Conservation (phyloP, 2,329 filamentous ascomycete genomes). For the Xylariaceae sp. region DNA sequence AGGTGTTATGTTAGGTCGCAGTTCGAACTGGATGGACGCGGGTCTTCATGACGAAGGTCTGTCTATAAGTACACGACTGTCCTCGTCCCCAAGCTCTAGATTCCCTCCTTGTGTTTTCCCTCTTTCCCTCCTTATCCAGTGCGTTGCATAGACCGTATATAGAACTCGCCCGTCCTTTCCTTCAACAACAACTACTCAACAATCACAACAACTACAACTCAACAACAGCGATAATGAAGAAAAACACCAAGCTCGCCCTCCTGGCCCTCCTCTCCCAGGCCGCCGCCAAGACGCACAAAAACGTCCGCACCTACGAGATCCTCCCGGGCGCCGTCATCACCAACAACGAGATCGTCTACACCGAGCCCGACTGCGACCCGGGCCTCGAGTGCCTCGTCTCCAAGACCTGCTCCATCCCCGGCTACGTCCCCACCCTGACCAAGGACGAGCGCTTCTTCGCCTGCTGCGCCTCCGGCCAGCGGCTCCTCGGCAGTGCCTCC, state of each 20-base stretch:
- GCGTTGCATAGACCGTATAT: too few relatives aligned
- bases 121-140: too few relatives aligned
- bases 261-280: conserved; percentile 5
- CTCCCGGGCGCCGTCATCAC: conserved; percentile 5
- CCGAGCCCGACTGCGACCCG: conserved; percentile 8
- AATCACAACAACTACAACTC: background rate
- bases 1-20: too few relatives aligned
- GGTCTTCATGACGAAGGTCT: too few relatives aligned
- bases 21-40: too few relatives aligned
- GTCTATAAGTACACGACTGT: too few relatives aligned
- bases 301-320: conserved; percentile 13
- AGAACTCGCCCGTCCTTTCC: background rate
- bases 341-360: conserved; percentile 10
- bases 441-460: conserved; percentile 16
- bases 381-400: conserved; percentile 6
- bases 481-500: conserved; percentile 11
- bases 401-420: conserved; percentile 8
- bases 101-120: too few relatives aligned
- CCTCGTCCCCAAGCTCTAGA: too few relatives aligned
- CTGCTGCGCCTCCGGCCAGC: conserved; percentile 12
- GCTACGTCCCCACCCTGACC: conserved; percentile 5
- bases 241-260: conserved; percentile 1
- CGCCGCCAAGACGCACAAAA: conserved; percentile 10
- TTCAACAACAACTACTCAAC: background rate
- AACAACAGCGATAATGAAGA: conserved; percentile 11